These are phyloP conservation scores for Hypoxylon sp. DNA, from an alignment of 2,329 filamentous ascomycete species.

Conservation along the genomic window DNA sequence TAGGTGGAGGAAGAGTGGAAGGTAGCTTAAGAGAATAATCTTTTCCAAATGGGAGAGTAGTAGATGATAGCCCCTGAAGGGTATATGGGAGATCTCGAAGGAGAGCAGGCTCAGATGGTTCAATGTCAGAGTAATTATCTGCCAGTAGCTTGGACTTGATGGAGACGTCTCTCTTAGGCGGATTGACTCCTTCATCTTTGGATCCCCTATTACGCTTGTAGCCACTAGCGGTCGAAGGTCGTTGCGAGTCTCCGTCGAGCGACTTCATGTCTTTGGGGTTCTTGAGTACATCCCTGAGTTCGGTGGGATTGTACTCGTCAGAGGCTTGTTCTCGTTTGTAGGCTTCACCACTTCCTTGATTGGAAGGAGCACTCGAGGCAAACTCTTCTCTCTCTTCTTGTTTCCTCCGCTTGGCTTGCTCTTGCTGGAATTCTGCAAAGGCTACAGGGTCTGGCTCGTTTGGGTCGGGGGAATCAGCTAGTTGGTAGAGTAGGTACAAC, in stretches of 20 bases:
- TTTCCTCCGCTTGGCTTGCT: conserved; percentile 46
- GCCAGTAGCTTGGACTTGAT: conserved; percentile 71
- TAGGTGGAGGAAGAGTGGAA: conserved; percentile 81
- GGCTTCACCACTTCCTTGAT: conserved; percentile 38
- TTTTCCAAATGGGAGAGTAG: conserved; percentile 82
- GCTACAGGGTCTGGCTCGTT: conserved; percentile 61
- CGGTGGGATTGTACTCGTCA: conserved; percentile 50
- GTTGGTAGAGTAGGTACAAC: conserved; percentile 87
- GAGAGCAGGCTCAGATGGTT: conserved; percentile 76
- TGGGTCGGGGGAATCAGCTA: conserved; percentile 77
- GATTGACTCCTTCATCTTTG: conserved; percentile 37
- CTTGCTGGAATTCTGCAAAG: conserved; percentile 53
- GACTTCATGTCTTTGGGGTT: conserved; percentile 49
- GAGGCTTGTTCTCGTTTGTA: conserved; percentile 35
- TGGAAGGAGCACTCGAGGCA: conserved; percentile 46
- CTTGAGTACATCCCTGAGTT: conserved; percentile 52
- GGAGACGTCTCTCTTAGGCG: conserved; percentile 64
- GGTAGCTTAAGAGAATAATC: conserved; percentile 82
- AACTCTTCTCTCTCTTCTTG: conserved; percentile 43
- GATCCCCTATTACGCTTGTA: conserved; percentile 52
- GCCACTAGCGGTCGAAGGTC: conserved; percentile 44
- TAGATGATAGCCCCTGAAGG: conserved; percentile 90
- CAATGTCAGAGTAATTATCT: conserved; percentile 68
- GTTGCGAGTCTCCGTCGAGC: conserved; percentile 42
- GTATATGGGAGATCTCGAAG: conserved; percentile 91